Evolutionary conservation across 768 basidiomycete species (phyloP).

Genomic region (Leccinum subgranulosum): DNA sequence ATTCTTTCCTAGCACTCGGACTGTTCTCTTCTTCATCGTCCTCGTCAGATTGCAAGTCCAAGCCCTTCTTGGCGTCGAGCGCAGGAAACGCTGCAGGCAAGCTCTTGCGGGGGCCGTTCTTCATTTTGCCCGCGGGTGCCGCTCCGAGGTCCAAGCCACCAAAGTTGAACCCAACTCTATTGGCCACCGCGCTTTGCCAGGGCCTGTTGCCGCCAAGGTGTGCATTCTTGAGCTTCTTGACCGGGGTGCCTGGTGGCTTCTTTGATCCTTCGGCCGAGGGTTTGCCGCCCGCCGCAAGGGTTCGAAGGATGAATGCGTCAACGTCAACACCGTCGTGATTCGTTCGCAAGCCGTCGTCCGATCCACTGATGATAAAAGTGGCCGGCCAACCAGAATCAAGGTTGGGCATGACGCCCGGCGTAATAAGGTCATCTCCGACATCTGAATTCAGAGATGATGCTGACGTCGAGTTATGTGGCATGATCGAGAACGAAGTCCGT

Average conservation of each 20-base stretch:
- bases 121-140: conserved; percentile 39
- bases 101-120: conserved; percentile 64
- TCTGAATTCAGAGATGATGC: conserved; percentile 59
- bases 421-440: conserved; percentile 62
- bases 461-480: conserved; percentile 62
- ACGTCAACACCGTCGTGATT: conserved; percentile 40
- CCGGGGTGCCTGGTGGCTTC: conserved; percentile 75
- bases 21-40: conserved; percentile 64
- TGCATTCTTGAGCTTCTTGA: conserved; percentile 68
- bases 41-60: conserved; percentile 45
- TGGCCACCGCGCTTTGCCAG: conserved; percentile 78
- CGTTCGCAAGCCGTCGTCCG: conserved; percentile 36
- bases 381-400: conserved; percentile 61
- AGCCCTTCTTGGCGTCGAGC: conserved; percentile 30
- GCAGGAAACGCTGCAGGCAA: conserved; percentile 69
- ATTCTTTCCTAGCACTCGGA: conserved; percentile 52
- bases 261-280: conserved; percentile 44
- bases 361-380: conserved; percentile 36
- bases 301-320: conserved; percentile 71
- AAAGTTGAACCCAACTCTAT: conserved; percentile 57
- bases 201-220: conserved; percentile 58
- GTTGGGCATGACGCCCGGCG: conserved; percentile 58
- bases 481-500: conserved; percentile 28
- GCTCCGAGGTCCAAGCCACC: conserved; percentile 36
- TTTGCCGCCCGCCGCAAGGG: conserved; percentile 58